phyloP scores from a whole-genome alignment of 306 rosid species.

The Mimosa pudica region DNA sequence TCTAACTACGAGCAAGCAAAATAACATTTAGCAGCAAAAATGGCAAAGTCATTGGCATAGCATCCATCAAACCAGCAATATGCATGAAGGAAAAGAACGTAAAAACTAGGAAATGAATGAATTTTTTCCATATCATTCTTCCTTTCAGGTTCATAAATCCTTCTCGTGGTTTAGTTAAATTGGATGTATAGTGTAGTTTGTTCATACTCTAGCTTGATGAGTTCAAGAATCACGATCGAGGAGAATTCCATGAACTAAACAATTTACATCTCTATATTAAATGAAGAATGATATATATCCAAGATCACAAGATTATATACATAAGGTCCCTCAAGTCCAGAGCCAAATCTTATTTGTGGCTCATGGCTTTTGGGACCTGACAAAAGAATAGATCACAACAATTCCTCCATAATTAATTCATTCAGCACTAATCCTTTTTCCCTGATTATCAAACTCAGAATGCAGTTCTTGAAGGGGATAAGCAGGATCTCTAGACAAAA shows the following conservation, averaged over 20 bases:
- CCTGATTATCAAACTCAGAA: constrained; percentile 37
- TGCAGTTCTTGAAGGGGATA: constrained; percentile 54
- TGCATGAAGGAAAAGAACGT: background rate
- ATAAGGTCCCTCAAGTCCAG: constrained; percentile 36
- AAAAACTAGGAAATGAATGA: background rate
- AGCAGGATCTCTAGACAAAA: constrained; percentile 63
- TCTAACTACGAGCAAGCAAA: background rate
- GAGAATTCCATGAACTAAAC: background rate
- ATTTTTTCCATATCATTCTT: background rate
- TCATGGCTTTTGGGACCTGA: constrained; percentile 25
- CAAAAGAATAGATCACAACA: constrained; percentile 24
- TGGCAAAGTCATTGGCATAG: background rate
- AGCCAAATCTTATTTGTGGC: constrained; percentile 29
- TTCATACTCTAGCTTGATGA: background rate
- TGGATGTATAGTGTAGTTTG: background rate
- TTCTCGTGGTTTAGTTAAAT: background rate
- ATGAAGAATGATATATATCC: constrained; percentile 34
- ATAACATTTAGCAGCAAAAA: background rate
- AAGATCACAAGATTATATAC: constrained; percentile 35
- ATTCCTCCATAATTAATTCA: constrained; percentile 17
- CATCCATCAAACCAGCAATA: background rate
- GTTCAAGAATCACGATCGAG: background rate
- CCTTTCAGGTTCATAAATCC: background rate
- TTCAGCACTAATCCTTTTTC: constrained; percentile 32
- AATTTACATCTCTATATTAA: background rate